Evolutionary conservation across 176 grass and related monocot species (phyloP).

Genomic region (Aegilops umbellulata): DNA sequence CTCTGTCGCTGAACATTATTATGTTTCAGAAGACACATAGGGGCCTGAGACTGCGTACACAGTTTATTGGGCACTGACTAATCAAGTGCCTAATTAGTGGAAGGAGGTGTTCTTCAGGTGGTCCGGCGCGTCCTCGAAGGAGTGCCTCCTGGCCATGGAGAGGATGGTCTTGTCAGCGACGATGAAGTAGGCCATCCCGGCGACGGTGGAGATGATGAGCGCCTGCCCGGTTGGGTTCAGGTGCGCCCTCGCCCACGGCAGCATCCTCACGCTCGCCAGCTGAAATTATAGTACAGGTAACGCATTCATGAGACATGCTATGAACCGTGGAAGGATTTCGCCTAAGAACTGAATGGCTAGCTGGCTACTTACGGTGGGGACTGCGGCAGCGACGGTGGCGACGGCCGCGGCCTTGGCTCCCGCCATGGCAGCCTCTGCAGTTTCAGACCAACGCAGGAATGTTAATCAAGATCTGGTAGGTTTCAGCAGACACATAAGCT

Average conservation of each 20-base stretch:
- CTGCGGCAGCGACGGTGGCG: conserved; percentile 53
- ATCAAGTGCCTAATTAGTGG: not conserved
- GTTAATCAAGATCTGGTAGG: no score
- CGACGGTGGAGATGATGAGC: conserved; percentile 65
- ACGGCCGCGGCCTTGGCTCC: conserved; percentile 63
- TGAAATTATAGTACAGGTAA: conserved; percentile 1
- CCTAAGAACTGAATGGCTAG: no score
- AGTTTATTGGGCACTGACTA: not conserved
- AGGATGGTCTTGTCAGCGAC: conserved; percentile 75
- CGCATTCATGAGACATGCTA: no score
- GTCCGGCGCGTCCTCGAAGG: conserved; percentile 22
- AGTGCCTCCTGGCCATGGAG: conserved; percentile 58
- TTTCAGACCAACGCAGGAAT: no score
- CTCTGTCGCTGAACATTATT: not conserved
- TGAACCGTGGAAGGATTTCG: no score
- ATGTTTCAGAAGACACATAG: no score
- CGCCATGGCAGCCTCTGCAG: conserved; percentile 58
- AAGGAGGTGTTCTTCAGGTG: conserved; percentile 49
- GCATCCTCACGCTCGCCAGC: conserved; percentile 75
- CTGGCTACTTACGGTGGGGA: conserved; percentile 48
- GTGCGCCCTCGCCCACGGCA: conserved; percentile 60
- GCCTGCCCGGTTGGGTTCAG: conserved; percentile 69
- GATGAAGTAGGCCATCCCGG: conserved; percentile 70
- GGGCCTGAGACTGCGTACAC: not conserved
- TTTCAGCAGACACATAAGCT: no score